These are phyloP conservation scores for Beauveria pseudobassiana DNA, from an alignment of 2,329 filamentous ascomycete species.

Conservation along the genomic window DNA sequence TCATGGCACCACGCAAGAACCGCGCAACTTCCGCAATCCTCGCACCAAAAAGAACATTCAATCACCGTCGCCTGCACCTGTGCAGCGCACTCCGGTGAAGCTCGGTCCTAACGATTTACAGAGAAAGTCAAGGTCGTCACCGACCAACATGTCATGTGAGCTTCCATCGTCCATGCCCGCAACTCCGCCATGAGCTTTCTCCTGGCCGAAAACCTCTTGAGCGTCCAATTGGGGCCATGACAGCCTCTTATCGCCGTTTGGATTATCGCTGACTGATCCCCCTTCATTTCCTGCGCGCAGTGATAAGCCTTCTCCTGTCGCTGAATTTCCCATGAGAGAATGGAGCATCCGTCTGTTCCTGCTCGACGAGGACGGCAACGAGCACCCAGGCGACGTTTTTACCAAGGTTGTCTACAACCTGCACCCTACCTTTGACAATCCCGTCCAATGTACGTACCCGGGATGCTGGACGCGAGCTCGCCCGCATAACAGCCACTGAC, in stretches of 20 bases:
- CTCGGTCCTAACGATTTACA: conserved; percentile 42
- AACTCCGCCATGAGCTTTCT: neutral
- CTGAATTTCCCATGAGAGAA: conserved; percentile 84
- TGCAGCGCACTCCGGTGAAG: too few relatives aligned
- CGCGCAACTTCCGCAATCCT: neutral
- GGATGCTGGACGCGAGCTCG: neutral
- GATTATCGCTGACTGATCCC: neutral
- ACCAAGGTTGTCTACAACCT: conserved; percentile 89
- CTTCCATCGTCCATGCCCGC: conserved; percentile 4
- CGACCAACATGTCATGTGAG: conserved; percentile 82
- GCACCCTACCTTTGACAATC: conserved; percentile 87
- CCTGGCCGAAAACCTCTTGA: neutral
- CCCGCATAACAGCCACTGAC: neutral
- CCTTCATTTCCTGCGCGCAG: conserved; percentile 33
- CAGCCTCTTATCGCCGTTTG: too few relatives aligned
- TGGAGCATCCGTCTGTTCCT: conserved; percentile 87
- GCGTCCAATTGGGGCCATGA: neutral
- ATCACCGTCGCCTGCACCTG: neutral
- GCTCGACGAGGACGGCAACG: conserved; percentile 77
- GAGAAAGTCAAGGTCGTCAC: conserved; percentile 87
- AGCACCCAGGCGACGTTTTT: conserved; percentile 76
- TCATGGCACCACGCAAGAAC: conserved; percentile 9
- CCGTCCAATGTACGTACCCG: conserved; percentile 65
- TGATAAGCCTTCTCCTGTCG: conserved; percentile 71
- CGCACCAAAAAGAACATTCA: neutral